These are phyloP conservation scores for Oryza meyeriana DNA, from an alignment of 176 grass and related monocot species.

Conservation along the genomic window DNA sequence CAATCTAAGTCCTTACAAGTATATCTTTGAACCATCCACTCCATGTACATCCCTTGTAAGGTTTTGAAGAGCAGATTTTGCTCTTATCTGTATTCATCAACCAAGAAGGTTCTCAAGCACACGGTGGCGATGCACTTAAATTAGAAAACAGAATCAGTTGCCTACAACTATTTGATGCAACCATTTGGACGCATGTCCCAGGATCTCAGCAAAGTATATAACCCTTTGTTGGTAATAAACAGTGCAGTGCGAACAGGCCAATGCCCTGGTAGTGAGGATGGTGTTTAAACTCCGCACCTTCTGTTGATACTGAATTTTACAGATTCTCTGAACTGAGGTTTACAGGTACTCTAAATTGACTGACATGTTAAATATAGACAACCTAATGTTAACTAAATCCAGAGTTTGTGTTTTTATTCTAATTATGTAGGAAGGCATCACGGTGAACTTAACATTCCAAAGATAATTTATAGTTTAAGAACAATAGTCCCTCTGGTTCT, in stretches of 20 bases:
- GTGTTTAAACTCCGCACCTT: not conserved
- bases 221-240: not conserved
- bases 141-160: not conserved
- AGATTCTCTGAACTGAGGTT: not conserved
- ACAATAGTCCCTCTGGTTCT: not conserved
- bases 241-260: not conserved
- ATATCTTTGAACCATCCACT: slow-evolving; percentile 91
- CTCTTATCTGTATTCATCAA: slow-evolving; percentile 62
- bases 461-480: not conserved
- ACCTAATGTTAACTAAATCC: not conserved
- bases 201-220: not conserved
- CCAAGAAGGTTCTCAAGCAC: slow-evolving; percentile 23
- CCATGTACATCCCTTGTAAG: slow-evolving; percentile 62
- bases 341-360: slow-evolving; percentile 4
- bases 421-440: not conserved
- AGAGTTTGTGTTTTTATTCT: not conserved
- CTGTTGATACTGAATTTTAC: not conserved
- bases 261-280: not conserved
- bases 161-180: not conserved
- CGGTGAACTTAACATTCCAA: not conserved
- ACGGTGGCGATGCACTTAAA: not conserved
- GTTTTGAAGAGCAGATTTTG: slow-evolving; percentile 74
- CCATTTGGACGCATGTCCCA: not conserved
- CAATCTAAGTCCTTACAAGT: slow-evolving; percentile 61
- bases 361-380: not conserved